Base-by-base conservation (phyloP, 306 rosid genomes). In the Prunus mira region DNA sequence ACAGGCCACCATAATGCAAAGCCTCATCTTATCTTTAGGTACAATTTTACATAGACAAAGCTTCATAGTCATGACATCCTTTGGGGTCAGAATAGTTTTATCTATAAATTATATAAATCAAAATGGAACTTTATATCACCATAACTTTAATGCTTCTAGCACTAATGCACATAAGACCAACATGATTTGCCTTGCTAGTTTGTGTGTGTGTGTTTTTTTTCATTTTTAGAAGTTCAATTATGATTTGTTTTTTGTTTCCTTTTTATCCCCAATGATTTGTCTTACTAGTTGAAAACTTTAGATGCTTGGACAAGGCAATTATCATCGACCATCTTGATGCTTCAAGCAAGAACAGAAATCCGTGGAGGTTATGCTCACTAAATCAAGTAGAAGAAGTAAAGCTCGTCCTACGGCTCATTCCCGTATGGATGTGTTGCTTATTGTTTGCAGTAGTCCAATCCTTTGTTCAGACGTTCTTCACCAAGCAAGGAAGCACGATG, bases 321-420 rank as follows among this genome's bases (percentile, higher is more conserved):
- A 67, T 85, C 18, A 85, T 89, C 1, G 94, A 91, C 30, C 77
- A 88, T 49, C 11, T 72, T 9, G 94, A 89, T 63, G 74, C 79
- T 4, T 58, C 82, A 67, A 86, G 83, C 61, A 79, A 85, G 71
- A 80, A 74, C 50, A 84, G 84, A 70, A 78, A 91, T 11, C 97
- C 87, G 0, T 91, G 97, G 94, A 90, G 97, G 57, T 72, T 91
- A 72, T 89, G 97, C 80, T 83, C 92, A 32, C 67, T 84, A 58
- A 79, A 74, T 3, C 89, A 91, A 81, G 94, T 91, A 3, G 94
- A 89, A 76, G 92, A 91, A 81, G 91, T 80, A 25, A 91, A 91
- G 85, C 81, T 87, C 2, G 75, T 91, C 18, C 72, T 83, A 47
- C 85, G 97, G 9, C 77, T 91, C 19, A 80, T 91, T 55, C 97